These are phyloP conservation scores for Rutstroemia sydowiana DNA, from an alignment of 2,329 filamentous ascomycete genomes.

Conservation along the genomic window DNA sequence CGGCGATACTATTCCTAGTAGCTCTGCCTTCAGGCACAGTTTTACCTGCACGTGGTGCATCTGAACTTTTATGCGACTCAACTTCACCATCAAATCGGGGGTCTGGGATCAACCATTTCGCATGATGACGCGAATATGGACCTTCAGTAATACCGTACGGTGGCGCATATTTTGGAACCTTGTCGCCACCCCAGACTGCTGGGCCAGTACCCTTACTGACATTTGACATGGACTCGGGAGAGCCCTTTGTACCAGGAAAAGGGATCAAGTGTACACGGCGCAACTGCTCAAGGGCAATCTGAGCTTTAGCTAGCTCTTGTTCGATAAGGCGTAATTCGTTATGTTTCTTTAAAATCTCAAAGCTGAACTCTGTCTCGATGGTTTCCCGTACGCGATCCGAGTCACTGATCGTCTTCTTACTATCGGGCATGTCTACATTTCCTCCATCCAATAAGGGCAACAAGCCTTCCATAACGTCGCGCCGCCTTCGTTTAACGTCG, in stretches of 20 bases:
- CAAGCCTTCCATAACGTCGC: constrained; percentile 15
- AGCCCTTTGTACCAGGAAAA: constrained; percentile 64
- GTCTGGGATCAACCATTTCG: constrained; percentile 90
- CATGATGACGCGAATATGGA: constrained; percentile 89
- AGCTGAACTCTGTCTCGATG: constrained; percentile 80
- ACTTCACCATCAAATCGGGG: constrained; percentile 69
- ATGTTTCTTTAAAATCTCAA: constrained; percentile 91
- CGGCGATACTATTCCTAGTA: constrained; percentile 67
- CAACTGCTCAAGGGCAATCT: constrained; percentile 86
- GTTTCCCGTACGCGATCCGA: constrained; percentile 28
- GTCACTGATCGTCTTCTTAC: constrained; percentile 15
- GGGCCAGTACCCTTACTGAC: constrained; percentile 70
- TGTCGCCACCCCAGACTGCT: constrained; percentile 56
- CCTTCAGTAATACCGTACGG: constrained; percentile 89
- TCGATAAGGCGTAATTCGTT: constrained; percentile 90
- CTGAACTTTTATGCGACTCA: constrained; percentile 28
- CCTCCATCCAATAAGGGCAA: constrained; percentile 5
- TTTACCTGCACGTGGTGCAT: constrained; percentile 31
- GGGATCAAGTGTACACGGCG: constrained; percentile 88
- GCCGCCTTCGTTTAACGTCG: constrained; percentile 30
- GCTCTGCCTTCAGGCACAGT: constrained; percentile 61
- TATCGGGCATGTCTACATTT: constrained; percentile 15
- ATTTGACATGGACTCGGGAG: constrained; percentile 57
- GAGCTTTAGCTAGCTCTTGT: constrained; percentile 92
- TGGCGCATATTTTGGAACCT: constrained; percentile 68